Evolutionary conservation across 169 alveolate genomes (phyloP).

Genomic region (Cytauxzoon felis): DNA sequence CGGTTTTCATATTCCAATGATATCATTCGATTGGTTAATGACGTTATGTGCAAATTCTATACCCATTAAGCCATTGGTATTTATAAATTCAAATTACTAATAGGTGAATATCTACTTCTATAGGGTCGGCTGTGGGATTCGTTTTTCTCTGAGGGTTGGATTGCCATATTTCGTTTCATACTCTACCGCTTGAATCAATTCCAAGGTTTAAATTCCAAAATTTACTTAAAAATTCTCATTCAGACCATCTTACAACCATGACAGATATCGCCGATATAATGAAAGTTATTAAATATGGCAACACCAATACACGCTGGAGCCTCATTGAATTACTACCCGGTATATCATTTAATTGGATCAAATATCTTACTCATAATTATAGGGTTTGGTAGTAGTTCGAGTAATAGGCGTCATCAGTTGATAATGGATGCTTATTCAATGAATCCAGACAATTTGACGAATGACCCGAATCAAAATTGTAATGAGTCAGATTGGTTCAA

Average conservation of each 20-base stretch:
- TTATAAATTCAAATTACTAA: neutral
- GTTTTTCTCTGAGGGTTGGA: conserved; percentile 80
- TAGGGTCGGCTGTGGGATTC: conserved; percentile 73
- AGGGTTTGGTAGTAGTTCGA: conserved; percentile 45
- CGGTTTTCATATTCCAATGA: conserved; percentile 72
- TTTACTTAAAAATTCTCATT: neutral
- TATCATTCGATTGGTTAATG: conserved; percentile 81
- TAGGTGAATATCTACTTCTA: neutral
- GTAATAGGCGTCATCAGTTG: conserved; percentile 31
- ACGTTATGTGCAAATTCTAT: conserved; percentile 76
- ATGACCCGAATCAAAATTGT: conserved; percentile 51
- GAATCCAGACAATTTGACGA: conserved; percentile 47
- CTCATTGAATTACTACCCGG: conserved; percentile 56
- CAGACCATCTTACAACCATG: conserved; percentile 49
- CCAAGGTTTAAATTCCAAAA: conserved; percentile 5
- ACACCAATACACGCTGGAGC: conserved; percentile 35
- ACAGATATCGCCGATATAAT: conserved; percentile 59
- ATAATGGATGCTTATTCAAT: conserved; percentile 47
- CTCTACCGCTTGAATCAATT: conserved; percentile 62
- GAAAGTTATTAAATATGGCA: conserved; percentile 63
- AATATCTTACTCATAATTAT: neutral
- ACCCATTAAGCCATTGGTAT: conserved; percentile 65
- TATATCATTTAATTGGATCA: neutral
- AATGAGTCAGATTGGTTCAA: conserved; percentile 49
- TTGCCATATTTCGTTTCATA: conserved; percentile 67